Base-by-base conservation (phyloP, 2,329 filamentous ascomycete species). In the Teratosphaeria destructans region DNA sequence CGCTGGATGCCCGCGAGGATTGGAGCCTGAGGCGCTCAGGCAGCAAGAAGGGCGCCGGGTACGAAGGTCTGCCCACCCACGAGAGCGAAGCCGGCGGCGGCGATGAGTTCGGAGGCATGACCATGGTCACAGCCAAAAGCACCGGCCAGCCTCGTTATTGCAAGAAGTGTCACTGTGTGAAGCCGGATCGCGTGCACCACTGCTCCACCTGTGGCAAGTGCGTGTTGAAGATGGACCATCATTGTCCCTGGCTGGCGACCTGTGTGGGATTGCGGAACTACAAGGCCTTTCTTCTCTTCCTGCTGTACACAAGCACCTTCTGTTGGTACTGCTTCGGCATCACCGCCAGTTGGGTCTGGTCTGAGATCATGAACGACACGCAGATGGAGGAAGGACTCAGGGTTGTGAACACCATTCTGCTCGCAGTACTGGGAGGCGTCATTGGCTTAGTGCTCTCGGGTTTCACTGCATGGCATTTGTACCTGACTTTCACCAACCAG, bases 161-260 rank as follows among this genome's bases (percentile, higher is more conserved):
- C 81, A 97, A 97, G 77, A 99, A 99, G 77, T 99, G 94, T 75
- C 89, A 95, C 77, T 87, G 87, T 57, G 85, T 89, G 63, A 99
- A 99, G 78, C 94, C 94, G 52, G 94, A 99, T 76, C 89, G 94
- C 62, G 86, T 93, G 35, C 94, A 99, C 74, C 94, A 99, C 78
- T 99, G 94, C 81, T 95, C 90, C 11, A 95, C 91, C 3, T 99
- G 94, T 76, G 85, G 87, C 66, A 87, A 88, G 70, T 99, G 94
- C 73, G 92, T 99, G 29, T 81, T 99, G 73, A 99, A 99, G 80
- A 99, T 99, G 94, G 94, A 99, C 72, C 94, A 99, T 74, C 94
- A 99, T 77, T 99, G 94, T 73, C 94, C 94, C 16, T 99, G 94
- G 94, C 82, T 99, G 56, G 93, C 94, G 32, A 96, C 90, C 3